Evolutionary conservation across 148 eudicot genomes (phyloP).

Genomic region (Rhododendron henanense): DNA sequence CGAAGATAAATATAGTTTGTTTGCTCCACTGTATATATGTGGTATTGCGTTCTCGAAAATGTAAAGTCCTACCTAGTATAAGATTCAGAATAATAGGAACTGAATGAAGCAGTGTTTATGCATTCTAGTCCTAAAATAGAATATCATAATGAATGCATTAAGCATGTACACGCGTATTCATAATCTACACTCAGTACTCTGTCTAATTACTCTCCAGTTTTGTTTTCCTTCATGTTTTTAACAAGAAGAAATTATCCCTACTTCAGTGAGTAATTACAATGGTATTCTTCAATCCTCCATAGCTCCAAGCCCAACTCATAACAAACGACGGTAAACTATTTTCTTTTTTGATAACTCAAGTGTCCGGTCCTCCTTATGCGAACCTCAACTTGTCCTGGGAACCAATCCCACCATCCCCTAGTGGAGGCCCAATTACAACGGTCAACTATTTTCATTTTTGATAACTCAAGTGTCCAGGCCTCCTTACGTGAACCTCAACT

Average conservation of each 20-base stretch:
- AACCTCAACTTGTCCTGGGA: no score
- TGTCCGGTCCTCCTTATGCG: no score
- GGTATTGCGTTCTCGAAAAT: not conserved
- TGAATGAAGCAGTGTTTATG: not conserved
- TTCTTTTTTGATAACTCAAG: no score
- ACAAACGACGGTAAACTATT: no score
- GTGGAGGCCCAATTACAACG: no score
- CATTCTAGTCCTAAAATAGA: not conserved
- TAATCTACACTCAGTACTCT: not conserved
- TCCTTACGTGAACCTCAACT: no score
- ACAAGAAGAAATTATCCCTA: not conserved
- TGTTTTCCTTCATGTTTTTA: not conserved
- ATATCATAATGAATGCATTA: not conserved
- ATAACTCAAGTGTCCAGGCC: no score
- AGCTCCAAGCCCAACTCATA: not conserved
- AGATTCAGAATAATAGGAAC: not conserved
- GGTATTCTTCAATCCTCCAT: not conserved
- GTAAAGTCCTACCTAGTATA: not conserved
- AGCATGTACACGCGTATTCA: not conserved
- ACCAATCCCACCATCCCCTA: no score
- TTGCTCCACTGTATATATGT: not conserved
- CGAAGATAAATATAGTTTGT: not conserved
- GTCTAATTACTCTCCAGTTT: not conserved
- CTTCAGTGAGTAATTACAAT: not conserved
- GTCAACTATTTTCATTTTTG: no score